Evolutionary conservation across 345 rosid species (phyloP).

Genomic region (Aethionema arabicum): DNA sequence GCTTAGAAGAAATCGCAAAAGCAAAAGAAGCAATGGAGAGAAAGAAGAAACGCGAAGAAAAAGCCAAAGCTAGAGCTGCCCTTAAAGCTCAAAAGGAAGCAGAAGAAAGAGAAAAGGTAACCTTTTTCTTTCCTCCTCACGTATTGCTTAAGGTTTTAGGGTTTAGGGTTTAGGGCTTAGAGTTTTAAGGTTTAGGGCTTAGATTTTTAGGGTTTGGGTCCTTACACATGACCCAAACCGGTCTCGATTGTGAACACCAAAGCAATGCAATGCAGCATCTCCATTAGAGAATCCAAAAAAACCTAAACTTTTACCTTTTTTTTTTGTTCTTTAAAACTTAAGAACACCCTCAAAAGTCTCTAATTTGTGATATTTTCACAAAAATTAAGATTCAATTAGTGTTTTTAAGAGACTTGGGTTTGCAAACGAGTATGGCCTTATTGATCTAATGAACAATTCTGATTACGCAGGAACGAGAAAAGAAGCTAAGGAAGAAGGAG

Average conservation of each 20-base stretch:
- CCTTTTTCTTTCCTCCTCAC: not conserved
- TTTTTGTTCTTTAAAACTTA: no score
- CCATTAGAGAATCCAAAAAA: no score
- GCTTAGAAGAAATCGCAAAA: constrained; percentile 72
- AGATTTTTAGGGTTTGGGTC: no score
- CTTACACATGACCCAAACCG: not conserved
- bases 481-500: constrained; percentile 75
- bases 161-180: no score
- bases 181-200: no score
- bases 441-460: constrained; percentile 11
- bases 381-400: no score
- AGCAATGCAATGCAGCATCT: not conserved
- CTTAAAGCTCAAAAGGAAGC: constrained; percentile 72
- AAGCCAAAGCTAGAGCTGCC: constrained; percentile 72
- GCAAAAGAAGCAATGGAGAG: constrained; percentile 82
- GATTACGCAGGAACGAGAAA: constrained; percentile 69
- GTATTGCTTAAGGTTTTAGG: no score
- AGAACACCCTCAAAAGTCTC: no score
- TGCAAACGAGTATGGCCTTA: no score
- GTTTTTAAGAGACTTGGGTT: no score
- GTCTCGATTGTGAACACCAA: not conserved
- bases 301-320: no score
- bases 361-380: no score
- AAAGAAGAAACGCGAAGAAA: constrained; percentile 66
- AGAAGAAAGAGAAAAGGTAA: constrained; percentile 75